Conservation (phyloP, 2,329 filamentous ascomycete genomes). For the Fusarium sp. region DNA sequence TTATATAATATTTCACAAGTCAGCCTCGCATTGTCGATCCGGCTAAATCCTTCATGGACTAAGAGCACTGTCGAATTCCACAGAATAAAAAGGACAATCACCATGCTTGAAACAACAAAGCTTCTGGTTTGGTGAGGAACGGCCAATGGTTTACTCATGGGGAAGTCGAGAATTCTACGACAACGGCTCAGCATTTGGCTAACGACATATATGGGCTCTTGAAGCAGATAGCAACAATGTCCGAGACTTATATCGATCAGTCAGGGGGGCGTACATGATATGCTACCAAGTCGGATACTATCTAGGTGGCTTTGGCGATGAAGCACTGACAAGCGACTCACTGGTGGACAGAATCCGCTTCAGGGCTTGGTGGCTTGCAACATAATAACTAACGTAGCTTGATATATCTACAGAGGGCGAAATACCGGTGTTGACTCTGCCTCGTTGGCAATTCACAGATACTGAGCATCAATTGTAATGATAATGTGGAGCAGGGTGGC, state of each 20-base stretch:
- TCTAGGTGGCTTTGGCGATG: background rate
- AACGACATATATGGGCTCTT: constrained; percentile 4
- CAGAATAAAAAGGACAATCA: background rate
- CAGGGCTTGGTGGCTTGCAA: constrained; percentile 1
- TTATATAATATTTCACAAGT: background rate
- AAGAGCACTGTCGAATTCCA: background rate
- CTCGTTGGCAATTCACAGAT: constrained; percentile 6
- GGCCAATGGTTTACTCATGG: background rate
- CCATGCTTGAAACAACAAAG: constrained; percentile 1
- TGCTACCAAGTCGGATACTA: background rate
- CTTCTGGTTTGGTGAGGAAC: background rate
- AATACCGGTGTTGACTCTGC: background rate
- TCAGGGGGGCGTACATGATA: background rate
- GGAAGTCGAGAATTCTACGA: background rate
- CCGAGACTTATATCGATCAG: constrained; percentile 2
- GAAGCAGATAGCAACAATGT: background rate
- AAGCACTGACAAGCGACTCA: background rate
- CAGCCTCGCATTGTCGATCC: background rate
- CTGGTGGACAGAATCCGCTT: background rate
- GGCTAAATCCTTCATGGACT: background rate
- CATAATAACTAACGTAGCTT: background rate
- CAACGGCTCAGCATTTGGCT: background rate
- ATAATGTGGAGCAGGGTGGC: background rate
- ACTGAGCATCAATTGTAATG: background rate
- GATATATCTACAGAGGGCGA: background rate